Conservation (phyloP, 1,284 basidiomycete species). For the Trametes pubescens region DNA sequence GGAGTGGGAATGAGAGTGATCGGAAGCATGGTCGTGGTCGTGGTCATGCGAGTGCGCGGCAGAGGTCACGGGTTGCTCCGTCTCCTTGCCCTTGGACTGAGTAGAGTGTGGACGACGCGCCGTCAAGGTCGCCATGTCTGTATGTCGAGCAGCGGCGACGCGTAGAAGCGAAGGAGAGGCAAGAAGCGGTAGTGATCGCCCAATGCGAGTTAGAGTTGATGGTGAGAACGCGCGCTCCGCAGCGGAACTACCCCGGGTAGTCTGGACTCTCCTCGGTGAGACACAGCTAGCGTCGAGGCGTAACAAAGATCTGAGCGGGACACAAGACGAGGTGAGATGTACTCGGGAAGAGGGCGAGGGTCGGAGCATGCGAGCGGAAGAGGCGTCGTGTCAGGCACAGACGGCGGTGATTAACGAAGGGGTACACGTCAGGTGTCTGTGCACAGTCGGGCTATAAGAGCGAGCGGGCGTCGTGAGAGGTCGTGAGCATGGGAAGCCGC, state of each 20-base stretch:
- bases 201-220: constrained; percentile 7
- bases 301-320: constrained; percentile 5
- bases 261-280: not conserved
- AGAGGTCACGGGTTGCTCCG: constrained; percentile 24
- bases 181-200: not conserved
- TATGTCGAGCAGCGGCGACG: not conserved
- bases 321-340: constrained; percentile 14
- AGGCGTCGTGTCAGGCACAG: constrained; percentile 12
- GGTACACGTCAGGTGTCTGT: constrained; percentile 5
- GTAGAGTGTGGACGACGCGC: constrained; percentile 38
- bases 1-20: constrained; percentile 45
- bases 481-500: not conserved
- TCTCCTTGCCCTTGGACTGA: constrained; percentile 42
- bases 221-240: constrained; percentile 23
- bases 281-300: not conserved
- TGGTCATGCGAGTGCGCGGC: constrained; percentile 30
- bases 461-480: constrained; percentile 4
- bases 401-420: constrained; percentile 6
- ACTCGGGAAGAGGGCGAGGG: constrained; percentile 21
- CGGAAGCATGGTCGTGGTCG: constrained; percentile 37
- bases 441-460: not conserved
- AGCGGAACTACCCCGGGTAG: constrained; percentile 22
- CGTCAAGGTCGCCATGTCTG: constrained; percentile 35
- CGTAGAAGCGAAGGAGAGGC: not conserved
- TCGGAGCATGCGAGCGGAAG: constrained; percentile 23